Base-by-base conservation (phyloP, 2,329 filamentous ascomycete species). In the Aspergillus carbonarius region DNA sequence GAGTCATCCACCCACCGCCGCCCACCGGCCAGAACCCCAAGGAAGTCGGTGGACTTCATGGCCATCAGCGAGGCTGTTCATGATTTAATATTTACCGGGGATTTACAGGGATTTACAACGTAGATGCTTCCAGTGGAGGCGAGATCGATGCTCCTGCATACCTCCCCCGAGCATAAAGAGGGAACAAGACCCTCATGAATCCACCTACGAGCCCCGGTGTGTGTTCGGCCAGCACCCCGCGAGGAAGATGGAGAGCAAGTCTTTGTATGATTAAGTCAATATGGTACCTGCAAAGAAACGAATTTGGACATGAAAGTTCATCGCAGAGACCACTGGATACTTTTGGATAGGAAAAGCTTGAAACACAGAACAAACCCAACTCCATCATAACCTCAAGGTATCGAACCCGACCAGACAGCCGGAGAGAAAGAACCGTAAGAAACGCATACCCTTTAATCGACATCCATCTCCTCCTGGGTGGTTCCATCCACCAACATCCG, bases 401-500 rank as follows among this genome's bases (percentile, higher is more conserved):
- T 58, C 63, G 58, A 58, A 46, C 60, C 52, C 55, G 54, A 54
- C 51, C 39, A 32, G 25, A 42, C 39, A 44, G 51, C 25, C 51
- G 51, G 51, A 23, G 35, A 44, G 39, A 44, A 54, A 54, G 51
- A 54, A 54, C 42, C 39, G 51, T 54, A 59, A 56, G 53, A 59
- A 56, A 60, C 60, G 54, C 61, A 62, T 23, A 53, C 56, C 53
- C 56, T 68, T 74, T 73, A 79, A 65, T 80, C 78, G 69, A 80
- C 60, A 65, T 80, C 77, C 77, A 79, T 80, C 64, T 78, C 75
- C 68, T 79, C 76, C 68, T 79, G 73, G 48, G 69, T 72, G 37
- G 75, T 76, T 56, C 78, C 78, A 66, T 77, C 74, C 60, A 79
- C 76, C 67, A 79, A 66, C 63, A 79, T 60, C 60, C 71, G 76